Conservation (phyloP, 164 flowering plant genomes). For the Vitis rupestris region DNA sequence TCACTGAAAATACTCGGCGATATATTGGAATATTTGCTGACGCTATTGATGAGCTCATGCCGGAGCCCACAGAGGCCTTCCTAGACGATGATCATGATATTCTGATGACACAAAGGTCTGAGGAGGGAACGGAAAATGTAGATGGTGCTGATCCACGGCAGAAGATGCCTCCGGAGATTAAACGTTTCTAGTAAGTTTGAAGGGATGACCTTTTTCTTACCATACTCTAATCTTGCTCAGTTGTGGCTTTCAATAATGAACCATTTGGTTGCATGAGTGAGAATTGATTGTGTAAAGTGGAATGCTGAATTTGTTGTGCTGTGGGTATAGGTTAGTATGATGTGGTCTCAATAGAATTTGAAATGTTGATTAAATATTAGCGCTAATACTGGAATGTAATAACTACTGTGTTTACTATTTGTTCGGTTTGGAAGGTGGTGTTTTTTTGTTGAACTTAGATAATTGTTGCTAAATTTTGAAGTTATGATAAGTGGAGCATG, state of each 20-base stretch:
- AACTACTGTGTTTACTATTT: not conserved
- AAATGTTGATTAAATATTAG: not conserved
- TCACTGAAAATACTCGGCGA: conserved; percentile 78
- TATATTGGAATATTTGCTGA: conserved; percentile 77
- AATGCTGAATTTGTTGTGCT: not conserved
- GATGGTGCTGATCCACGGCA: conserved; percentile 71
- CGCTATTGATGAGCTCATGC: conserved; percentile 87
- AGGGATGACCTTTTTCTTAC: not conserved
- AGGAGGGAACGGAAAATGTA: conserved; percentile 62
- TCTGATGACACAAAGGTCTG: conserved; percentile 84
- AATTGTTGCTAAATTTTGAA: too few relatives aligned
- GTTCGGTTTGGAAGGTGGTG: too few relatives aligned
- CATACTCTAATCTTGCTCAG: not conserved
- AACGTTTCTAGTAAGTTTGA: conserved; percentile 74
- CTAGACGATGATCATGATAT: conserved; percentile 87
- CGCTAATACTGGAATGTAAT: not conserved
- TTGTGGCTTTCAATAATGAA: not conserved
- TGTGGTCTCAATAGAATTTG: not conserved
- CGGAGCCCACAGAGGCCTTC: conserved; percentile 83
- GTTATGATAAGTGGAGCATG: too few relatives aligned
- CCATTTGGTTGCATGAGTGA: not conserved
- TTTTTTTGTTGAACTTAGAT: too few relatives aligned
- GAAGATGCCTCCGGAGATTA: conserved; percentile 91
- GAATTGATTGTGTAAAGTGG: not conserved
- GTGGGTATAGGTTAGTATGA: not conserved